Base-by-base conservation (phyloP, 2,329 filamentous ascomycete species). In the Juglanconis oblonga region DNA sequence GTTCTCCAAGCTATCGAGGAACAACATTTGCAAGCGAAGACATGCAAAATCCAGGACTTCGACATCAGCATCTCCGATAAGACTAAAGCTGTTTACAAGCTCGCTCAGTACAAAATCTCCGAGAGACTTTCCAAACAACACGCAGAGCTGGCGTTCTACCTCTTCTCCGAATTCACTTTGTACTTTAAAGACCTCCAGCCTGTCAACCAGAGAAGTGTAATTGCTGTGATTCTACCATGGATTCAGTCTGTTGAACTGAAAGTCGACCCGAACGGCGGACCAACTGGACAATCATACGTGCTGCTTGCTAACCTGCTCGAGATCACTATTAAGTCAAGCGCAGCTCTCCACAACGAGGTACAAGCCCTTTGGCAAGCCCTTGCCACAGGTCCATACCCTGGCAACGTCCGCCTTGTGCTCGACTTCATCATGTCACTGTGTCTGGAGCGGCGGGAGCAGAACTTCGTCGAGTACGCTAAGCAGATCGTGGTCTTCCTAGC, bases 31-130 rank as follows among this genome's bases (percentile, higher is more conserved):
- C 89, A 72, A 58, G 76, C 76, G 3, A 79, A 90, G 65, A 95
- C 87, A 65, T 97, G 94, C 1, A 96, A 96, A 70, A 87, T 99
- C 6, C 92, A 97, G 71, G 95, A 99, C 72, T 96, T 97, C 61
- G 95, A 99, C 69, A 98, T 99, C 68, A 97, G 93, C 72, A 95
- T 99, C 60, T 96, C 94, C 0, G 96, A 99, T 76, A 98, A 97
- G 76, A 99, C 96, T 0, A 96, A 96, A 66, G 93, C 94, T 0
- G 94, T 99, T 3, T 99, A 98, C 76, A 99, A 99, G 76, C 81
- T 96, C 49, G 95, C 96, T 0, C 95, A 99, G 70, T 98, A 97
- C 66, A 94, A 98, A 71, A 96, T 96, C 29, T 98, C 95, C 0
- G 92, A 94, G 68, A 84, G 93, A 24, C 82, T 99, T 44, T 90